Evolutionary conservation across 2,329 filamentous ascomycete genomes (phyloP).

Genomic region (Fusarium keratoplasticum): DNA sequence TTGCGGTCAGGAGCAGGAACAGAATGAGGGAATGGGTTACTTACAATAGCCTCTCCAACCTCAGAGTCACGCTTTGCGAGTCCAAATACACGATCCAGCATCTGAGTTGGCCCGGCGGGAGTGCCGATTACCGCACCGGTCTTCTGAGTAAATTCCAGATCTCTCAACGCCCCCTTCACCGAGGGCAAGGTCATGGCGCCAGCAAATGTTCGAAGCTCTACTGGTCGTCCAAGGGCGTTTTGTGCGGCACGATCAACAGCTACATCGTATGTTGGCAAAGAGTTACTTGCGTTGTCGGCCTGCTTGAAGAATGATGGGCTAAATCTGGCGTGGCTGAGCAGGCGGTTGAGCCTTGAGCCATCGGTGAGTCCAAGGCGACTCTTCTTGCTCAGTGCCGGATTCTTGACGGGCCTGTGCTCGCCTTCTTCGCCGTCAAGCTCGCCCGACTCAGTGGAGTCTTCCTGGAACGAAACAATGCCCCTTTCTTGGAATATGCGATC

Average conservation of each 20-base stretch:
- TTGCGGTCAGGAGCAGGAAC: background rate
- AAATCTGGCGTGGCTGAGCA: conserved; percentile 5
- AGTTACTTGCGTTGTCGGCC: background rate
- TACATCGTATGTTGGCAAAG: background rate
- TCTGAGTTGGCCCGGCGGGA: background rate
- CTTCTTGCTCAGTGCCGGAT: background rate
- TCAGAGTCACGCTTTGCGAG: background rate
- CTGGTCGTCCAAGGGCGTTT: background rate
- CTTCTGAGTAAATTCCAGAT: conserved; percentile 3
- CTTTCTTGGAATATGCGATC: conserved; percentile 4
- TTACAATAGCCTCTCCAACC: conserved; percentile 10
- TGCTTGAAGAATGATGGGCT: background rate
- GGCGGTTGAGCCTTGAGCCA: background rate
- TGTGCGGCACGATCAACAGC: background rate
- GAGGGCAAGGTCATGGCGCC: background rate
- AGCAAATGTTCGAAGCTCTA: background rate
- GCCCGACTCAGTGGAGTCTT: background rate
- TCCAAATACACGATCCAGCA: background rate
- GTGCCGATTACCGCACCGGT: background rate
- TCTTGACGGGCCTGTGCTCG: background rate
- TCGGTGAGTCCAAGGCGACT: background rate
- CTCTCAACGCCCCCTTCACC: background rate
- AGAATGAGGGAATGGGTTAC: background rate
- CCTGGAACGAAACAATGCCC: conserved; percentile 1
- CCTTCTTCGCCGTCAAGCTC: background rate